Conservation (phyloP, 1,139 yeast species). For the Hansenula sp. region DNA sequence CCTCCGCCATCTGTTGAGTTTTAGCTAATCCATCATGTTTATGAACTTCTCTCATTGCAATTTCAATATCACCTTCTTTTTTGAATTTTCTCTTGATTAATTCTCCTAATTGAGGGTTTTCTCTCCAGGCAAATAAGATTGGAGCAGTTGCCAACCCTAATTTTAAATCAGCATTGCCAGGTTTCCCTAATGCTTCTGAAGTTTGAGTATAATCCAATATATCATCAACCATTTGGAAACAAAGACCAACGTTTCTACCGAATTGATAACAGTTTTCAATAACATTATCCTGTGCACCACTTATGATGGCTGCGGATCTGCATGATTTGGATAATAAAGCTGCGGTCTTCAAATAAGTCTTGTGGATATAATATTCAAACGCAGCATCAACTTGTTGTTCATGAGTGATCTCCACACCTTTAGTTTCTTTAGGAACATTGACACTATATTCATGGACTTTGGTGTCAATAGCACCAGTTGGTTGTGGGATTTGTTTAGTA, state of each 20-base stretch:
- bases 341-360: conserved; percentile 93
- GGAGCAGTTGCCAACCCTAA: conserved; percentile 98
- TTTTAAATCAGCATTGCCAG: conserved; percentile 91
- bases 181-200: conserved; percentile 83
- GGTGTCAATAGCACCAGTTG: conserved; percentile 63
- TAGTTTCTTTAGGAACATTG: conserved; percentile 19
- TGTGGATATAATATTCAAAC: conserved; percentile 90
- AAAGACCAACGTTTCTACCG: conserved; percentile 90
- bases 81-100: conserved; percentile 81
- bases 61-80: conserved; percentile 77
- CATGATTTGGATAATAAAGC: conserved; percentile 93
- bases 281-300: conserved; percentile 73
- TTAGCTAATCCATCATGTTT: conserved; percentile 71
- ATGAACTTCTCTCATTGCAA: conserved; percentile 70
- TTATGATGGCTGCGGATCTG: conserved; percentile 87
- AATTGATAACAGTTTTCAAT: conserved; percentile 86
- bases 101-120: conserved; percentile 79
- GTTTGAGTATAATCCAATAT: conserved; percentile 91
- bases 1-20: conserved; percentile 73
- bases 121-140: conserved; percentile 89
- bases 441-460: conserved; percentile 59
- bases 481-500: conserved; percentile 47
- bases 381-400: conserved; percentile 77
- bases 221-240: conserved; percentile 96
- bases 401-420: conserved; percentile 46